These are phyloP conservation scores for Metschnikowia dekortorum DNA, from an alignment of 805 yeast species.

Conservation along the genomic window DNA sequence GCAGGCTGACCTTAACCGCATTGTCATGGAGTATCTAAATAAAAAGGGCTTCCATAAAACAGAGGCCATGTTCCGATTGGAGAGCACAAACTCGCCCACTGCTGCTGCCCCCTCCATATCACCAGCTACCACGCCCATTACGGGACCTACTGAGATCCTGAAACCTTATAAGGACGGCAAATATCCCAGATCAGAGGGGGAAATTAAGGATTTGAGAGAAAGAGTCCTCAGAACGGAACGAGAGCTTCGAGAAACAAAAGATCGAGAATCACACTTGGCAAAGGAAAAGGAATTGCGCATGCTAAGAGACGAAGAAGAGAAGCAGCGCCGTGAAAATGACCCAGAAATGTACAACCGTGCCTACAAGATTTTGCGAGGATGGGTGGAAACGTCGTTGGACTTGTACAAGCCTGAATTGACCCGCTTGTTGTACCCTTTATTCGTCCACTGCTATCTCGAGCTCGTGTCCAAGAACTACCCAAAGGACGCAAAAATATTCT, in stretches of 20 bases:
- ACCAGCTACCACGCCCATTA: slow-evolving; percentile 38
- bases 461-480: slow-evolving; percentile 61
- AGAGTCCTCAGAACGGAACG: slow-evolving; percentile 30
- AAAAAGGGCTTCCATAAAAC: slow-evolving; percentile 94
- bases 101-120: slow-evolving; percentile 48
- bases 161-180: slow-evolving; percentile 22
- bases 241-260: slow-evolving; percentile 37
- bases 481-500: slow-evolving; percentile 66
- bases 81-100: slow-evolving; percentile 60
- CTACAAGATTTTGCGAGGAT: slow-evolving; percentile 70
- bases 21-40: slow-evolving; percentile 86
- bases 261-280: slow-evolving; percentile 32
- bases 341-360: slow-evolving; percentile 78
- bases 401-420: slow-evolving; percentile 85
- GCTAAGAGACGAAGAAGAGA: slow-evolving; percentile 40
- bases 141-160: slow-evolving; percentile 31
- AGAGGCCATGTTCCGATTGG: slow-evolving; percentile 90
- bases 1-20: slow-evolving; percentile 83
- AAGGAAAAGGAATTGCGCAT: slow-evolving; percentile 39
- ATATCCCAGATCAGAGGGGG: slow-evolving; percentile 26
- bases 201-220: slow-evolving; percentile 34
- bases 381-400: slow-evolving; percentile 91
- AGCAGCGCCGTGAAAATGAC: slow-evolving; percentile 44
- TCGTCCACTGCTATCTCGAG: slow-evolving; percentile 82
- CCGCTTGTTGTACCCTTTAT: slow-evolving; percentile 85